Conservation (phyloP, 192 early-diverging fungal genomes). For the Obelidium mucronatum region DNA sequence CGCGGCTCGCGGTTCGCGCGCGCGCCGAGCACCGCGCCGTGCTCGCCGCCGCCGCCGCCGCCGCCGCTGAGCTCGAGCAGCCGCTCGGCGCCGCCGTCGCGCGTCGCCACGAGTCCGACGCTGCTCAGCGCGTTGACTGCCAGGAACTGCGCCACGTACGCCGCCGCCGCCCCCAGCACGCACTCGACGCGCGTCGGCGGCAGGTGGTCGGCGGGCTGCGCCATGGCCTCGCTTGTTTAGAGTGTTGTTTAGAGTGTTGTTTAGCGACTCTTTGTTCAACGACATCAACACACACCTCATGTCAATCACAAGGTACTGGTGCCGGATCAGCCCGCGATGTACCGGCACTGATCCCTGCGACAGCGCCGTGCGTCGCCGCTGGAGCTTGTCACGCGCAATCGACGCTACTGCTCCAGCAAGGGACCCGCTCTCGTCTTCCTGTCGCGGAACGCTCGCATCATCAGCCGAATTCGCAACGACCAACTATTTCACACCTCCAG, state of each 20-base stretch:
- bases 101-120: constrained; percentile 81
- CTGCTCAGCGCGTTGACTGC: constrained; percentile 96
- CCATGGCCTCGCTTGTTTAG: constrained; percentile 66
- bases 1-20: constrained; percentile 72
- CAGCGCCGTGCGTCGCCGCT: background rate
- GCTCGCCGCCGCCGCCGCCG: constrained; percentile 84
- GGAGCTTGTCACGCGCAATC: background rate
- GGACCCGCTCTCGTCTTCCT: constrained; percentile 74
- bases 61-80: constrained; percentile 84
- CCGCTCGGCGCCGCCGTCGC: constrained; percentile 87
- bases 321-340: constrained; percentile 61
- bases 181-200: constrained; percentile 82
- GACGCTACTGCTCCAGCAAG: constrained; percentile 73
- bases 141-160: constrained; percentile 89
- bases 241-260: no score
- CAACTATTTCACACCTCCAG: constrained; percentile 73
- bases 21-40: constrained; percentile 71
- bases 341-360: constrained; percentile 24
- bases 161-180: constrained; percentile 66
- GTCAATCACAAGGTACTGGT: constrained; percentile 84
- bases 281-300: no score
- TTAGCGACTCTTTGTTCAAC: background rate
- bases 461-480: no score
- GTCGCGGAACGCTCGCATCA: no score
- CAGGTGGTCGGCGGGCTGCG: constrained; percentile 54